These are phyloP conservation scores for Coemansia sp. DNA, from an alignment of 192 early-diverging fungal genomes.

Conservation along the genomic window DNA sequence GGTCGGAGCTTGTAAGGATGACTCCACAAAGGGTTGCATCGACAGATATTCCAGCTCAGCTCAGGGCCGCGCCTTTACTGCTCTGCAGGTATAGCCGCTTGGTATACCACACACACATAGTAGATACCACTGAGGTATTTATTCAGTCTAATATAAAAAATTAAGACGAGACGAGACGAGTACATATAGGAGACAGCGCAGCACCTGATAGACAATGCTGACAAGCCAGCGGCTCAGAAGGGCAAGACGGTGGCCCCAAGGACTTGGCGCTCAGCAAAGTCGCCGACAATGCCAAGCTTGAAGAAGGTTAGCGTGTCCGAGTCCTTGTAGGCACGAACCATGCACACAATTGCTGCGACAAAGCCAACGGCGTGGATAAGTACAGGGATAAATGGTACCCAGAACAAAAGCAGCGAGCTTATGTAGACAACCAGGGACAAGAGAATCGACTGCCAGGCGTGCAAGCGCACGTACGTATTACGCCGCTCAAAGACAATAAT, in stretches of 20 bases:
- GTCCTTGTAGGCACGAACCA: slow-evolving; percentile 45
- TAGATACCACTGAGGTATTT: not conserved
- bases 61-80: slow-evolving; percentile 33
- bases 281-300: slow-evolving; percentile 50
- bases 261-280: slow-evolving; percentile 55
- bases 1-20: slow-evolving; percentile 55
- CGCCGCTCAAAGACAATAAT: slow-evolving; percentile 46
- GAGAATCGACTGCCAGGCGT: slow-evolving; percentile 52
- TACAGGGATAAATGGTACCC: slow-evolving; percentile 34
- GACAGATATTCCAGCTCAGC: slow-evolving; percentile 20
- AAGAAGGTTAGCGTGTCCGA: slow-evolving; percentile 53
- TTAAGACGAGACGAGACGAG: not conserved
- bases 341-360: slow-evolving; percentile 30
- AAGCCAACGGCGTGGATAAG: slow-evolving; percentile 39
- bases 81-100: slow-evolving; percentile 7
- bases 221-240: slow-evolving; percentile 16
- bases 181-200: not conserved
- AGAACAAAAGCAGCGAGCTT: slow-evolving; percentile 45
- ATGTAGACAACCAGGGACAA: slow-evolving; percentile 27
- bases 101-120: not conserved
- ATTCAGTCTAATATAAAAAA: not conserved
- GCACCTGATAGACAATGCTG: not conserved
- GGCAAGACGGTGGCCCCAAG: slow-evolving; percentile 50
- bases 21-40: slow-evolving; percentile 53
- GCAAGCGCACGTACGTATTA: slow-evolving; percentile 50